These are phyloP conservation scores for Huntiella decipiens DNA, from an alignment of 2,329 filamentous ascomycete species.

Conservation along the genomic window DNA sequence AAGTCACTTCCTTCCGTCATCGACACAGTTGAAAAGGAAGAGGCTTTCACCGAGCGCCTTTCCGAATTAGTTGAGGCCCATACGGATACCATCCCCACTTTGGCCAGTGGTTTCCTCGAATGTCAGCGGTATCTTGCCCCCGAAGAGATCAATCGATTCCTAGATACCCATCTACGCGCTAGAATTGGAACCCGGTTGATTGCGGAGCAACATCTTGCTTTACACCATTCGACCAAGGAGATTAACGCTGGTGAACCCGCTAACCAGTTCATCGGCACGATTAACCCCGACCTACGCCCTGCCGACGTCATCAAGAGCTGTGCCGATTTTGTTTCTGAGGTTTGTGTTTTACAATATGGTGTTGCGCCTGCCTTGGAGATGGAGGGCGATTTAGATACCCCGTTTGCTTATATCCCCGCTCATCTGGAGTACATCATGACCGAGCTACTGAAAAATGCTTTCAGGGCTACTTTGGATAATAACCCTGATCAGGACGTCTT, in stretches of 20 bases:
- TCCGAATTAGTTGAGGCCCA: slow-evolving; percentile 92
- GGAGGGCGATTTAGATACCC: slow-evolving; percentile 70
- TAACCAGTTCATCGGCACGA: slow-evolving; percentile 59
- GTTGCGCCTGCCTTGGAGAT: slow-evolving; percentile 64
- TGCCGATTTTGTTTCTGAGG: slow-evolving; percentile 80
- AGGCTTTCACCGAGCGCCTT: slow-evolving; percentile 78
- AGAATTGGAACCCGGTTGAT: slow-evolving; percentile 87
- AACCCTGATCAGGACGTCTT: slow-evolving; percentile 64
- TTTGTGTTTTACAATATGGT: slow-evolving; percentile 91
- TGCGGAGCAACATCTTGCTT: slow-evolving; percentile 87
- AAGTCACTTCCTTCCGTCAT: slow-evolving; percentile 13
- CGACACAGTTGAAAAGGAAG: slow-evolving; percentile 41
- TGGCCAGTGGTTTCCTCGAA: slow-evolving; percentile 84
- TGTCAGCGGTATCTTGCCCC: slow-evolving; percentile 77
- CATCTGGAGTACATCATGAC: slow-evolving; percentile 96
- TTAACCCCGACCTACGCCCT: slow-evolving; percentile 74
- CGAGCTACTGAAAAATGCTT: slow-evolving; percentile 90
- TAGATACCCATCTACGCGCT: slow-evolving; percentile 84
- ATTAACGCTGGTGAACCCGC: slow-evolving; percentile 38
- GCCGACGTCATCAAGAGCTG: slow-evolving; percentile 67
- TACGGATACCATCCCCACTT: slow-evolving; percentile 78
- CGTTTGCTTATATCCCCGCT: slow-evolving; percentile 84
- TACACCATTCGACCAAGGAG: slow-evolving; percentile 46
- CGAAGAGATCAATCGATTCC: slow-evolving; percentile 67
- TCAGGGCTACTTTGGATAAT: slow-evolving; percentile 77